Conservation (phyloP, 2,329 filamentous ascomycete genomes). For the Penicillium sp. region DNA sequence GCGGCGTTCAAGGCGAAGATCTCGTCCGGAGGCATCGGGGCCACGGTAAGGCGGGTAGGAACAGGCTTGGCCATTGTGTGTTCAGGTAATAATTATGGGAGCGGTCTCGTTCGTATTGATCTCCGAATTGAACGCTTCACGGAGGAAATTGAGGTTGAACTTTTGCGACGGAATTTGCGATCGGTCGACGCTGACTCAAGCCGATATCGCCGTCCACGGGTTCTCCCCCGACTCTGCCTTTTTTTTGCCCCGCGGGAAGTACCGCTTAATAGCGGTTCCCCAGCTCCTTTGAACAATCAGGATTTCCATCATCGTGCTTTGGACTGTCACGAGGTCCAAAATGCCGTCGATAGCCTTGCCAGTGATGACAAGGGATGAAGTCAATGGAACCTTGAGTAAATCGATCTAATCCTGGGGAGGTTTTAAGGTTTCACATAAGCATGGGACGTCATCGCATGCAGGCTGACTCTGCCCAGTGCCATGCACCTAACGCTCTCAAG, state of each 20-base stretch:
- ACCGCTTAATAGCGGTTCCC: constrained; percentile 27
- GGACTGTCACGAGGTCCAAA: constrained; percentile 15
- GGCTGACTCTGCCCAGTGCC: constrained; percentile 7
- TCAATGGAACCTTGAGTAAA: background rate
- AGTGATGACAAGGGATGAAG: constrained; percentile 1
- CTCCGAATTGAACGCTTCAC: constrained; percentile 1
- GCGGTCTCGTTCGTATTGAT: constrained; percentile 2
- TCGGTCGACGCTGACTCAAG: constrained; percentile 27
- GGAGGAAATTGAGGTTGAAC: constrained; percentile 8
- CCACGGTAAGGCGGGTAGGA: constrained; percentile 53
- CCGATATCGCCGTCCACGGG: constrained; percentile 32
- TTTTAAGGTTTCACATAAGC: constrained; percentile 11
- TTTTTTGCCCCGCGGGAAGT: constrained; percentile 27
- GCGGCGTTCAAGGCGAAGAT: constrained; percentile 87
- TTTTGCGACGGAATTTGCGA: constrained; percentile 9
- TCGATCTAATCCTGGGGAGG: background rate
- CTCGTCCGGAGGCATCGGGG: constrained; percentile 85
- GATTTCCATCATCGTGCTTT: background rate
- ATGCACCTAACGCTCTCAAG: background rate
- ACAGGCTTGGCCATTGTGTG: constrained; percentile 33
- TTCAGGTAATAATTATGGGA: background rate
- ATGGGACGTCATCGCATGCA: constrained; percentile 15
- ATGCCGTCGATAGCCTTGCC: constrained; percentile 14
- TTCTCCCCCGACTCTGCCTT: background rate
- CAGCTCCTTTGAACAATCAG: constrained; percentile 6